Evolutionary conservation across 257 asterid species (phyloP).

Genomic region (Plantago elongata): DNA sequence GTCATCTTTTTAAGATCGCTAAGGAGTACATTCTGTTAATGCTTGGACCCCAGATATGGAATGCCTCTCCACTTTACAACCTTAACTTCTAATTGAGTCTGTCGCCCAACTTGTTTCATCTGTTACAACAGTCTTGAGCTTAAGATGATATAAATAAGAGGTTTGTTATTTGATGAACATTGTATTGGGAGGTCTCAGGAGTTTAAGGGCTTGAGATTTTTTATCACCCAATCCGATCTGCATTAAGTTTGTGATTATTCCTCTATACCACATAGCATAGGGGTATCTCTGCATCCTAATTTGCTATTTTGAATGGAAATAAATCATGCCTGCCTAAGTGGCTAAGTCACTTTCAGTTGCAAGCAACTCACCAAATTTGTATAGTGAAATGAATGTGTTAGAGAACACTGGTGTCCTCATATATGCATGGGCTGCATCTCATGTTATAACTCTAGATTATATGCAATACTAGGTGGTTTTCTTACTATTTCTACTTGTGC

Average conservation of each 20-base stretch:
- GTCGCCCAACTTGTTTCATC: background rate
- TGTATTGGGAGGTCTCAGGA: background rate
- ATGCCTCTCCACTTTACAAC: too few relatives aligned
- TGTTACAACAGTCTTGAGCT: background rate
- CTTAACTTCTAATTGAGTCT: background rate
- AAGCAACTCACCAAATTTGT: slow-evolving; percentile 3
- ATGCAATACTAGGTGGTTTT: slow-evolving; percentile 19
- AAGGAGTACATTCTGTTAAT: too few relatives aligned
- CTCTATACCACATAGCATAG: too few relatives aligned
- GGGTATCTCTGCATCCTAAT: too few relatives aligned
- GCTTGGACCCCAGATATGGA: too few relatives aligned
- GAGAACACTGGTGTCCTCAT: slow-evolving; percentile 8
- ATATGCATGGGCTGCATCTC: slow-evolving; percentile 13
- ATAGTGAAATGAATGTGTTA: slow-evolving; percentile 8
- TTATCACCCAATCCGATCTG: background rate
- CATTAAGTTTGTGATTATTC: slow-evolving; percentile 6
- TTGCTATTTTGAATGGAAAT: too few relatives aligned
- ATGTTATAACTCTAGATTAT: slow-evolving; percentile 10
- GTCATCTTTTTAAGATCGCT: background rate
- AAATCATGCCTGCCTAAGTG: slow-evolving; percentile 8
- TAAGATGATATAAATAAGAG: background rate
- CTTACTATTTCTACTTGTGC: slow-evolving; percentile 33
- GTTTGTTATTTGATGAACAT: background rate
- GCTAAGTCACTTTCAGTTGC: slow-evolving; percentile 7
- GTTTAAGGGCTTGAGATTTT: slow-evolving; percentile 7